Percentiles rank a stretch among this genome's conserved stretches.
phyloP scores from a whole-genome alignment of 495 filamentous ascomycete genomes.

The Diplogelasinospora grovesii region DNA sequence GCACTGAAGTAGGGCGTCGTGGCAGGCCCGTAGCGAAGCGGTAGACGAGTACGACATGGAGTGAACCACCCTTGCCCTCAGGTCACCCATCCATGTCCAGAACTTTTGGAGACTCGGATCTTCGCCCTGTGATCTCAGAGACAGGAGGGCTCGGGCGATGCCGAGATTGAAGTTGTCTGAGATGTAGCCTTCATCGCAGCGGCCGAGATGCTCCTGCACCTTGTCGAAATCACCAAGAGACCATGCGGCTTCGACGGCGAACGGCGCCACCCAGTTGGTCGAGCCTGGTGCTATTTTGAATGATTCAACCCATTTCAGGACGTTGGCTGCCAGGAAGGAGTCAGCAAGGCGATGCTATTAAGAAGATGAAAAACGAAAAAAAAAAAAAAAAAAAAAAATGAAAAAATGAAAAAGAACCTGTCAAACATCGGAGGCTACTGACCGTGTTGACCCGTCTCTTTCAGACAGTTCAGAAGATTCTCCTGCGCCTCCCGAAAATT shows the following conservation, averaged over 20 bases:
- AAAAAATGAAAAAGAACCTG: no score
- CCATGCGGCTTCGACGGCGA: constrained; percentile 87
- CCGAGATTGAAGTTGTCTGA: constrained; percentile 75
- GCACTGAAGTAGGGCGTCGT: constrained; percentile 72
- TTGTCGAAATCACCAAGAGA: constrained; percentile 74
- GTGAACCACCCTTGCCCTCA: constrained; percentile 64
- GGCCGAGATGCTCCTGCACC: constrained; percentile 58
- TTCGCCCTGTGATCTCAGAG: no score
- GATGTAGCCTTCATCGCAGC: constrained; percentile 40
- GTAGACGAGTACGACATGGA: constrained; percentile 69
- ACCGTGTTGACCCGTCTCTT: constrained; percentile 44
- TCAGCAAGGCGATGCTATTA: no score
- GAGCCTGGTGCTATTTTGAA: no score
- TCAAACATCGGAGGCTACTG: no score
- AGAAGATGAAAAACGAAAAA: no score
- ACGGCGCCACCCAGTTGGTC: constrained; percentile 68
- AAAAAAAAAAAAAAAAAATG: no score
- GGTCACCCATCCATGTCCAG: constrained; percentile 47
- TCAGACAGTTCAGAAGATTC: constrained; percentile 76
- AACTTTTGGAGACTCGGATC: constrained; percentile 50
- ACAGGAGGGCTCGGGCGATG: constrained; percentile 65
- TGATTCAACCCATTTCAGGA: no score
- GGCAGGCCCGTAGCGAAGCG: constrained; percentile 70
- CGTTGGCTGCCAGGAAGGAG: no score
- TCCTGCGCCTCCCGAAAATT: constrained; percentile 69